A percentile compares a stretch with the other conserved stretches of the same genome.
Evolutionary conservation across 2,329 filamentous ascomycete species (phyloP).

Genomic region (Neonectria magnoliae): DNA sequence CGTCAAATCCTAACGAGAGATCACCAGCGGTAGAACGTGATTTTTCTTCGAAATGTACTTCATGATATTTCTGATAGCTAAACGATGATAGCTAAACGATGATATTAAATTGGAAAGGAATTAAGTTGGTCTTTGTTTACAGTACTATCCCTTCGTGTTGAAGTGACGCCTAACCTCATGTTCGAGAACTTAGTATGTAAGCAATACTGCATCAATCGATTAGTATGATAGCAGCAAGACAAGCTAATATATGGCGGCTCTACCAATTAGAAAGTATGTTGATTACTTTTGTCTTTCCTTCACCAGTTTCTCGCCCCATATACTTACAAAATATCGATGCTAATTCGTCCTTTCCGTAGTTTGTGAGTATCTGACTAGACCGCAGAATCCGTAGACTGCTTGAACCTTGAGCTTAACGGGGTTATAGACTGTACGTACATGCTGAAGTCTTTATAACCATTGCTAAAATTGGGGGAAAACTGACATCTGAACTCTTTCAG

Average conservation of each 20-base stretch:
- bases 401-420: neutral
- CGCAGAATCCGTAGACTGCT: neutral
- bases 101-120: neutral
- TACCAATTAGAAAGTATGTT: constrained; percentile 3
- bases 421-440: constrained; percentile 8
- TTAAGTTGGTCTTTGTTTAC: neutral
- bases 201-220: neutral
- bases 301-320: neutral
- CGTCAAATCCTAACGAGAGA: too few relatives aligned
- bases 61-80: neutral
- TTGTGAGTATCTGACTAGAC: neutral
- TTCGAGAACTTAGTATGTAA: constrained; percentile 5
- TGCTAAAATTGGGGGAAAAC: neutral
- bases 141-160: constrained; percentile 6
- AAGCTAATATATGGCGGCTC: neutral
- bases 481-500: neutral
- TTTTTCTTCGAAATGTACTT: neutral
- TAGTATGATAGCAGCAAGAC: neutral
- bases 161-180: neutral
- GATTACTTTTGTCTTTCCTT: neutral
- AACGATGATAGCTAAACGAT: too few relatives aligned
- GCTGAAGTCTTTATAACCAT: neutral
- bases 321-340: neutral
- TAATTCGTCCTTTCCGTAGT: constrained; percentile 7
- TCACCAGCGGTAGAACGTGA: neutral